Evolutionary conservation across 1,284 basidiomycete genomes (phyloP), one percentile per base, ranked within the genome.

Genomic region (Agroathelia rolfsii): DNA sequence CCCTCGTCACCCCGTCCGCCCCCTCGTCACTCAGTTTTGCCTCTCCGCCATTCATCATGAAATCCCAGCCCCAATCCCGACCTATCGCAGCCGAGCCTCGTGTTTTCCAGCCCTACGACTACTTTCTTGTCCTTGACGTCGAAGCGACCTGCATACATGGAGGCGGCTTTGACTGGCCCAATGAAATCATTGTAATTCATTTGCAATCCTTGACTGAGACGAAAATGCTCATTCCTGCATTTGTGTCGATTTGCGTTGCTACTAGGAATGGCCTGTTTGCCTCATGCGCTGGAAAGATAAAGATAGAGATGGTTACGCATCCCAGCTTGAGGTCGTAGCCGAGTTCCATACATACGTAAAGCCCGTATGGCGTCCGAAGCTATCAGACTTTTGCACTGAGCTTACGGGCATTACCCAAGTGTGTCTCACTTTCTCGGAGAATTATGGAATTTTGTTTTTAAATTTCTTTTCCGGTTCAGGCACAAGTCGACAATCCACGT

Each of bases 401-500:
- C 64, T 98, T 31, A 98, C 94, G 4, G 90, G 92, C 10, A 92
- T 98, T 37, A 81, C 77, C 10, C 93, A 97, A 68, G 88, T 90
- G 40, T 40, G 66, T 58, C 18, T 29, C 11, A 36, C 36, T 29
- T 34, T 43, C 38, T 22, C n/a, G n/a, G n/a, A n/a, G n/a, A n/a
- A n/a, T n/a, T n/a, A n/a, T n/a, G n/a, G 23, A 24, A 34, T 20
- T 32, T 8, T 8, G 24, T 17, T 30, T 10, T 24, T 23, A 8
- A 22, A 38, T 19, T 27, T 29, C 20, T 29, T 34, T 40, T 32
- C 16, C n/a, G 36, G 24, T 34, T 22, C 51, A 94, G 88, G 66
- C 64, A 12, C 79, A 88, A 56, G 81, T 96, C 30, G 76, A 95
- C 51, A 37, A 51, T 5, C n/a, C n/a, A n/a, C n/a, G n/a, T n/a